Percentiles rank a stretch among this genome's conserved stretches.
Conservation (phyloP, 148 eudicot species). For the Nepenthes mirabilis region DNA sequence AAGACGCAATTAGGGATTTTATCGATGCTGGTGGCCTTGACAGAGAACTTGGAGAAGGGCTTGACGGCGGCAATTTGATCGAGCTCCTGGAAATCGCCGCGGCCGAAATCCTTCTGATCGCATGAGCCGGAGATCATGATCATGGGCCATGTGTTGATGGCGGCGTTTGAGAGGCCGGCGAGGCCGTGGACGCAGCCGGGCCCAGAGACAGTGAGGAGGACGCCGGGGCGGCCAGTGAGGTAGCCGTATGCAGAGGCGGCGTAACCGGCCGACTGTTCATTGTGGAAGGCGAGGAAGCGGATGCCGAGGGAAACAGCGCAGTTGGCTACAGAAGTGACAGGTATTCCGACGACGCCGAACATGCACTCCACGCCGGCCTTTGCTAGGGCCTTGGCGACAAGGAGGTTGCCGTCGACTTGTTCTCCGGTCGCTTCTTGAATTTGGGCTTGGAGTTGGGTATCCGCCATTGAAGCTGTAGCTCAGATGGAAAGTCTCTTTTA, state of each 20-base stretch:
- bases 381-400: constrained; percentile 50
- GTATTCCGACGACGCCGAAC: constrained; percentile 97
- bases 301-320: constrained; percentile 55
- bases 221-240: constrained; percentile 75
- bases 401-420: constrained; percentile 35
- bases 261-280: constrained; percentile 97
- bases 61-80: constrained; percentile 61
- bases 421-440: constrained; percentile 12
- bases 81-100: constrained; percentile 92
- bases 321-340: constrained; percentile 84
- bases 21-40: constrained; percentile 28
- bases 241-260: constrained; percentile 94
- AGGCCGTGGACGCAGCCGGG: constrained; percentile 97
- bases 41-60: constrained; percentile 66
- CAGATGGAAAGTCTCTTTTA: no score
- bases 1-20: constrained; percentile 40
- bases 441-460: not conserved
- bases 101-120: constrained; percentile 53
- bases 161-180: constrained; percentile 90
- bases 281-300: constrained; percentile 97
- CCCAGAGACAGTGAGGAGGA: constrained; percentile 88
- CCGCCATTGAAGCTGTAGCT: no score
- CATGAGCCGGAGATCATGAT: constrained; percentile 78
- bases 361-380: constrained; percentile 54
- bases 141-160: constrained; percentile 61